Percentiles rank a stretch among this genome's conserved stretches.
Conservation (phyloP, 202 grass and related monocot species). For the Schoenoplectus tabernaemontani region DNA sequence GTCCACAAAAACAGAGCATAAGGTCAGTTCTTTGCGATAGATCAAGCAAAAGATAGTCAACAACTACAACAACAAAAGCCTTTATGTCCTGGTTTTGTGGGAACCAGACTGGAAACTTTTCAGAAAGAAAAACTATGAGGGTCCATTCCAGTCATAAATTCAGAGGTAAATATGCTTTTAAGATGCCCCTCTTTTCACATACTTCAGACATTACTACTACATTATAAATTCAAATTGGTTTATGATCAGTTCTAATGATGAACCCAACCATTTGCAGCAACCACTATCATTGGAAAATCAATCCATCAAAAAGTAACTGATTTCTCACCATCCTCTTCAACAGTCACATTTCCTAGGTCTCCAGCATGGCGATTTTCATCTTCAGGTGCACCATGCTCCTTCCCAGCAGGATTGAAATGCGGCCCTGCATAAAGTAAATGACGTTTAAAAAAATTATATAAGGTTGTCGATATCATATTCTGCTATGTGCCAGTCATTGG, state of each 20-base stretch:
- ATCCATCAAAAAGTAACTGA: neutral
- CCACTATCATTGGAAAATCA: neutral
- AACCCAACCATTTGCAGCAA: neutral
- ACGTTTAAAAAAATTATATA: neutral
- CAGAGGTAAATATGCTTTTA: neutral
- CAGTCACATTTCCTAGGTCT: slow-evolving; percentile 79
- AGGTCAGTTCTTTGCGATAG: neutral
- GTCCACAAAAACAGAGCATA: neutral
- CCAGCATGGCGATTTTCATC: slow-evolving; percentile 63
- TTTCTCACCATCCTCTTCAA: slow-evolving; percentile 44
- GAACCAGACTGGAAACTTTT: neutral
- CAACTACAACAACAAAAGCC: too few relatives aligned
- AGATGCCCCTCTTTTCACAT: too few relatives aligned
- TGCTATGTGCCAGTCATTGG: neutral
- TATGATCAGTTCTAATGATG: neutral
- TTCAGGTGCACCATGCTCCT: slow-evolving; percentile 59
- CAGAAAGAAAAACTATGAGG: neutral
- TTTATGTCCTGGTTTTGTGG: neutral
- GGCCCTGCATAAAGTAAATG: slow-evolving; percentile 34
- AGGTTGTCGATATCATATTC: neutral
- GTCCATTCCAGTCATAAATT: neutral
- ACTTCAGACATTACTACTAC: too few relatives aligned
- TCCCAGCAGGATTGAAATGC: slow-evolving; percentile 67
- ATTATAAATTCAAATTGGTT: neutral
- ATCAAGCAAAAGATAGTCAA: neutral